These are phyloP conservation scores for Nannizziopsis barbatae DNA, from an alignment of 2,329 filamentous ascomycete genomes.

Conservation along the genomic window DNA sequence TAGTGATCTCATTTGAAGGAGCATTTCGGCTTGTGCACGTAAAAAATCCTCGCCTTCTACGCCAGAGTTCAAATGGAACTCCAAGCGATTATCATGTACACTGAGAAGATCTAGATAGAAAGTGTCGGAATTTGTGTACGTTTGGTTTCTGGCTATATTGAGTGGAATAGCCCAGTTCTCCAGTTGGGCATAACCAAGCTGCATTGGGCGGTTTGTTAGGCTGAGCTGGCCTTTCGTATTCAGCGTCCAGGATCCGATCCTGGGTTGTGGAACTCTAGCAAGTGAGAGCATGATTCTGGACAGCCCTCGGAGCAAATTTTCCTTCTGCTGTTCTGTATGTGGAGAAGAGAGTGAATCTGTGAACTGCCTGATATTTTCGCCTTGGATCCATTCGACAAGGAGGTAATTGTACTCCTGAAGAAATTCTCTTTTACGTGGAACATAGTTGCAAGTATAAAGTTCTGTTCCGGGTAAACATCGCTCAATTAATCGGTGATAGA, in stretches of 20 bases:
- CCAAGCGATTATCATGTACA: slow-evolving; percentile 18
- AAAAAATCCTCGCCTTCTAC: slow-evolving; percentile 1
- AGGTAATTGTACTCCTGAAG: slow-evolving; percentile 11
- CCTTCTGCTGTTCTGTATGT: slow-evolving; percentile 12
- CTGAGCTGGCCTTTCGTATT: slow-evolving; percentile 16
- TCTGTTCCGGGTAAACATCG: background rate
- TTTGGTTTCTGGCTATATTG: slow-evolving; percentile 17
- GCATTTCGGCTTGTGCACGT: slow-evolving; percentile 23
- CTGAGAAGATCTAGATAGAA: slow-evolving; percentile 17
- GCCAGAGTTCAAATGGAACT: slow-evolving; percentile 18
- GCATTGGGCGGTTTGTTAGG: slow-evolving; percentile 18
- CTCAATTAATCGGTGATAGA: background rate
- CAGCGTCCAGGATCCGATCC: slow-evolving; percentile 19
- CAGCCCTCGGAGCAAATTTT: slow-evolving; percentile 16
- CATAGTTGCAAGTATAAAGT: slow-evolving; percentile 4
- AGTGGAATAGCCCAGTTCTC: slow-evolving; percentile 19
- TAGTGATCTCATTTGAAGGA: slow-evolving; percentile 20
- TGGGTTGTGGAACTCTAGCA: slow-evolving; percentile 10
- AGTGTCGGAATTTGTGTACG: slow-evolving; percentile 17
- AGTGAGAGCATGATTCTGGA: slow-evolving; percentile 15
- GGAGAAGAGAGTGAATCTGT: slow-evolving; percentile 14
- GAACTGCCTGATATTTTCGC: slow-evolving; percentile 12
- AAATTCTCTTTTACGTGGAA: slow-evolving; percentile 2
- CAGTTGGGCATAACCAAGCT: slow-evolving; percentile 13
- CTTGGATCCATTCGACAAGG: slow-evolving; percentile 11